Conservation (phyloP, 768 basidiomycete genomes). For the Mrakia frigida region DNA sequence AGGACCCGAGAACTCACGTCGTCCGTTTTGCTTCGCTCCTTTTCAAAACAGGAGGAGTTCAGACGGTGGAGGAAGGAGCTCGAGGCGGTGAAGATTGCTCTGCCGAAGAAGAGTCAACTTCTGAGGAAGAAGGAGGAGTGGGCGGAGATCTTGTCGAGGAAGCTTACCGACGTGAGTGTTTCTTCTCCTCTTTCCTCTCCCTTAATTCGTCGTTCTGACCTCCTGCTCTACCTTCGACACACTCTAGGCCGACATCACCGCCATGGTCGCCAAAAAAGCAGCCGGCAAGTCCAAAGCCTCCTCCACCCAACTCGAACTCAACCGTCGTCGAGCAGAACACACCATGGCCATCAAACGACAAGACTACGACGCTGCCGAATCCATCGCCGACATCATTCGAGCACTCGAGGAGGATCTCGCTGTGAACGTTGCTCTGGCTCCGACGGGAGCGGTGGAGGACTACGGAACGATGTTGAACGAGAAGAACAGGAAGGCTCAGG, state of each 20-base stretch:
- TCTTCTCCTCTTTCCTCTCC: constrained; percentile 1
- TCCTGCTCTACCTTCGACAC: constrained; percentile 12
- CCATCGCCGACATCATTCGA: constrained; percentile 62
- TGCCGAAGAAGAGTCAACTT: constrained; percentile 64
- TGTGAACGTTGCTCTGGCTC: constrained; percentile 32
- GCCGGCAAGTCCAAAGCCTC: constrained; percentile 35
- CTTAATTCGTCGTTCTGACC: constrained; percentile 13
- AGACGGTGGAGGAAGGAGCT: constrained; percentile 54
- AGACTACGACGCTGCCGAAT: constrained; percentile 59
- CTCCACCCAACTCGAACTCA: constrained; percentile 43
- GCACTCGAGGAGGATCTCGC: constrained; percentile 46
- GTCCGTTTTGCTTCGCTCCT: neutral
- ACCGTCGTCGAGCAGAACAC: constrained; percentile 63
- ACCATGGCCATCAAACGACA: constrained; percentile 69
- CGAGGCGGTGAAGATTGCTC: constrained; percentile 53
- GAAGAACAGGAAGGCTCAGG: constrained; percentile 76
- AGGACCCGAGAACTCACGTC: neutral
- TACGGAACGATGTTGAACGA: constrained; percentile 77
- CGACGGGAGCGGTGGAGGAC: constrained; percentile 45
- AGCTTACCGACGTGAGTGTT: constrained; percentile 68
- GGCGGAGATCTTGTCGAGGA: constrained; percentile 55
- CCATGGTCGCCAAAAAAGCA: constrained; percentile 66
- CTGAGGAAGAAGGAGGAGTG: constrained; percentile 60
- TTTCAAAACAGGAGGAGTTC: constrained; percentile 60
- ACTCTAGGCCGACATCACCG: constrained; percentile 68